Evolutionary conservation across 2,329 filamentous ascomycete genomes (phyloP).

Genomic region (Nothophoma quercina): DNA sequence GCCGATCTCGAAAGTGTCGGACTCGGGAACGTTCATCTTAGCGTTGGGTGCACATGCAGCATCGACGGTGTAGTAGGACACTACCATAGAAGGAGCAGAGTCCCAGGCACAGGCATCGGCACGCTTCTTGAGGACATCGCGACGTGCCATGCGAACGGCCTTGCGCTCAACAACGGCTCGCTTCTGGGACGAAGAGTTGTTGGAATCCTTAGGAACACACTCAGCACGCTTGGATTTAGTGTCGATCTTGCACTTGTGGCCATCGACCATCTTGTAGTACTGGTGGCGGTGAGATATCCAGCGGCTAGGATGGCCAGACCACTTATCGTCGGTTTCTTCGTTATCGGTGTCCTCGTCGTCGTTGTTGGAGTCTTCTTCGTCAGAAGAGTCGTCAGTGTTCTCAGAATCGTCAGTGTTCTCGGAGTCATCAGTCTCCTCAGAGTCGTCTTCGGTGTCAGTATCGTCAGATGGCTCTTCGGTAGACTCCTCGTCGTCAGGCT

Average conservation of each 20-base stretch:
- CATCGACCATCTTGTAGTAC: slow-evolving; percentile 37
- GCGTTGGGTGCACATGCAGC: slow-evolving; percentile 47
- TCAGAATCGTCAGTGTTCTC: slow-evolving; percentile 10
- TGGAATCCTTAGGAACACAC: slow-evolving; percentile 33
- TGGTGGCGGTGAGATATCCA: slow-evolving; percentile 16
- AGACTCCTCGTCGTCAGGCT: slow-evolving; percentile 11
- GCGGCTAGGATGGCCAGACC: neutral
- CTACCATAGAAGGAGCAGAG: slow-evolving; percentile 52
- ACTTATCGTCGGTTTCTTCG: slow-evolving; percentile 9
- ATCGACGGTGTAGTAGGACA: slow-evolving; percentile 51
- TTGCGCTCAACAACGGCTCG: slow-evolving; percentile 41
- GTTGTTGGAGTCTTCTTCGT: slow-evolving; percentile 7
- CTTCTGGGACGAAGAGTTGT: slow-evolving; percentile 27
- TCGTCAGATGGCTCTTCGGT: slow-evolving; percentile 7
- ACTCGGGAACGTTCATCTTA: slow-evolving; percentile 30
- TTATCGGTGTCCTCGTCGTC: neutral
- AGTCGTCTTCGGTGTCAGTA: slow-evolving; percentile 12
- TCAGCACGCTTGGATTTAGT: slow-evolving; percentile 23
- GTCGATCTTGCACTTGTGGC: slow-evolving; percentile 41
- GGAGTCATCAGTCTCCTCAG: slow-evolving; percentile 11
- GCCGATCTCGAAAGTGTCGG: slow-evolving; percentile 51
- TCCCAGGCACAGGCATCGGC: slow-evolving; percentile 46
- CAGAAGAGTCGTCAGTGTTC: slow-evolving; percentile 7
- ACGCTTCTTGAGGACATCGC: slow-evolving; percentile 39
- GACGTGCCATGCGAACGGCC: slow-evolving; percentile 42